Conservation (phyloP, 2,329 filamentous ascomycete genomes). For the Exophiala xenobiotica region DNA sequence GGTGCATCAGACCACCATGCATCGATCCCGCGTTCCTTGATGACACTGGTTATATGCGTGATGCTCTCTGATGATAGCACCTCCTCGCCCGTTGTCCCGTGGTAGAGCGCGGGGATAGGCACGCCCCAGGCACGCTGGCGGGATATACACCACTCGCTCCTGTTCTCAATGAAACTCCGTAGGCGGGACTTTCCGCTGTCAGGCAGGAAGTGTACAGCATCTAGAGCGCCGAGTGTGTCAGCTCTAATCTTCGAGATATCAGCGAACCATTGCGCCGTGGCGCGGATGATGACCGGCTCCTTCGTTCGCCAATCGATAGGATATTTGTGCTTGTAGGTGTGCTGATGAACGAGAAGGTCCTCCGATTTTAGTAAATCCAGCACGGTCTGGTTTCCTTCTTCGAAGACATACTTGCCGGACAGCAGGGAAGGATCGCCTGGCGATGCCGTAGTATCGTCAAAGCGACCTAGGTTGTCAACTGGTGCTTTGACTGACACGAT, state of each 20-base stretch:
- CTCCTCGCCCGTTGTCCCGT: constrained; percentile 65
- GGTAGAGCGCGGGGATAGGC: constrained; percentile 87
- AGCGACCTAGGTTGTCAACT: constrained; percentile 76
- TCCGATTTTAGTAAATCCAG: constrained; percentile 65
- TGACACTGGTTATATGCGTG: constrained; percentile 76
- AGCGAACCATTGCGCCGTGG: constrained; percentile 97
- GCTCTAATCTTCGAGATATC: constrained; percentile 82
- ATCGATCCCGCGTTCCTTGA: constrained; percentile 77
- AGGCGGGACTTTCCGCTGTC: constrained; percentile 70
- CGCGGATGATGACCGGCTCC: constrained; percentile 81
- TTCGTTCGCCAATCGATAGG: constrained; percentile 98
- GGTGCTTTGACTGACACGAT: constrained; percentile 56
- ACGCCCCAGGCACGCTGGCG: constrained; percentile 95
- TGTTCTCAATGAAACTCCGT: constrained; percentile 79
- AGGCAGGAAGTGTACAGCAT: constrained; percentile 75
- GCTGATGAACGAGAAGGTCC: constrained; percentile 63
- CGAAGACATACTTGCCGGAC: constrained; percentile 69
- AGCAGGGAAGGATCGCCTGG: constrained; percentile 67
- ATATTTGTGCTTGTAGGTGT: constrained; percentile 84
- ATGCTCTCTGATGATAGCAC: constrained; percentile 78
- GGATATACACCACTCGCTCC: constrained; percentile 97
- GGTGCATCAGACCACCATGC: constrained; percentile 87
- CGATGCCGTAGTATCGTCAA: constrained; percentile 76
- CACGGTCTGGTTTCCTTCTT: constrained; percentile 67
- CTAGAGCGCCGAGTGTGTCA: constrained; percentile 67